These are phyloP conservation scores for Apophysomyces sp. DNA, from an alignment of 371 early-diverging fungal species.

Conservation along the genomic window DNA sequence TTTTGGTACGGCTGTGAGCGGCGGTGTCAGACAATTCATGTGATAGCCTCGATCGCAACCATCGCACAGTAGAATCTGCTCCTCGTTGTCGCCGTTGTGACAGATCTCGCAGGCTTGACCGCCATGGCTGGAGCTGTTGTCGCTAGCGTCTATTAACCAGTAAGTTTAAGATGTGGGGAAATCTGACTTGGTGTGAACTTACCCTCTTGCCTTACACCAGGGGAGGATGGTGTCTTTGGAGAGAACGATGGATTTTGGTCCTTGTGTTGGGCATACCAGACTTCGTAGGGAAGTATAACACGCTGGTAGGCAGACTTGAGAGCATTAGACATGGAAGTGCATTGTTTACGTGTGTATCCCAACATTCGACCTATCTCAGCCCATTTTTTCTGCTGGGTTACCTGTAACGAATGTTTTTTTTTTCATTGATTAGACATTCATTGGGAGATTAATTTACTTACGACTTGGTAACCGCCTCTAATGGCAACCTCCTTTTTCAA, in stretches of 20 bases:
- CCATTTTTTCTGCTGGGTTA: slow-evolving; percentile 85
- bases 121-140: not conserved
- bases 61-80: slow-evolving; percentile 81
- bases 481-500: slow-evolving; percentile 81
- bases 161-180: not conserved
- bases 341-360: slow-evolving; percentile 74
- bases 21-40: slow-evolving; percentile 76
- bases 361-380: slow-evolving; percentile 82
- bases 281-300: slow-evolving; percentile 87
- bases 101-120: slow-evolving; percentile 66
- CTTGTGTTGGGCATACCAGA: slow-evolving; percentile 61
- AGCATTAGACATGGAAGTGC: slow-evolving; percentile 83
- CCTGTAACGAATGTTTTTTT: slow-evolving; percentile 47
- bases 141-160: not conserved
- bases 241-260: slow-evolving; percentile 2
- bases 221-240: slow-evolving; percentile 11
- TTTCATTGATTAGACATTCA: not conserved
- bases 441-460: no score
- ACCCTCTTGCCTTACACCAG: slow-evolving; percentile 15
- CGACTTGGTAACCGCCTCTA: slow-evolving; percentile 79
- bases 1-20: slow-evolving; percentile 63
- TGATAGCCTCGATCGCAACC: slow-evolving; percentile 87
- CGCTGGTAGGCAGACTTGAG: slow-evolving; percentile 77
- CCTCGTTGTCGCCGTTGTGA: slow-evolving; percentile 54
- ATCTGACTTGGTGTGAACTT: not conserved